phyloP scores from a whole-genome alignment of 805 yeast species.

The Torulaspora quercuum region DNA sequence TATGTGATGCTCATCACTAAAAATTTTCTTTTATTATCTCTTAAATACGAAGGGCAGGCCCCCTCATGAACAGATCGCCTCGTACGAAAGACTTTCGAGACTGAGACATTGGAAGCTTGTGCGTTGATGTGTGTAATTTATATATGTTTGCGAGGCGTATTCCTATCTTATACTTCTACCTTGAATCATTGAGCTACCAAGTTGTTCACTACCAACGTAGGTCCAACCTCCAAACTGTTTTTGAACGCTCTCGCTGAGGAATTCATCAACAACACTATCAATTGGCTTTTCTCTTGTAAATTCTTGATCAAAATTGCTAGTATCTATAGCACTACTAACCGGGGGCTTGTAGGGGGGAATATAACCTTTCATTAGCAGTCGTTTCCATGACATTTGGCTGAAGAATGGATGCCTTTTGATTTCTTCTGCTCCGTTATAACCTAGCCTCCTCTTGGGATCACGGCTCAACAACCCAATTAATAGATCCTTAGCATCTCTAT shows the following conservation, averaged over 20 bases:
- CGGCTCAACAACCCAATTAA: constrained; percentile 71
- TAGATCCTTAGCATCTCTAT: constrained; percentile 78
- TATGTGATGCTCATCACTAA: constrained; percentile 17
- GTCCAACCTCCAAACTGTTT: constrained; percentile 99
- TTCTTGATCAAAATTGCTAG: constrained; percentile 88
- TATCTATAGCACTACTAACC: constrained; percentile 79
- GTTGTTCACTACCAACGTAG: constrained; percentile 65
- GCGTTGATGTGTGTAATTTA: too few relatives aligned
- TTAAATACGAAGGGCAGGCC: constrained; percentile 2
- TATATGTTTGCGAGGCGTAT: too few relatives aligned
- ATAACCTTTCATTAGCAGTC: constrained; percentile 77
- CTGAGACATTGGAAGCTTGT: too few relatives aligned
- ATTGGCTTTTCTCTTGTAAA: constrained; percentile 91
- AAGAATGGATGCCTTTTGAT: constrained; percentile 84
- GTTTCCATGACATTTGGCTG: constrained; percentile 84
- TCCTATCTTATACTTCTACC: constrained; percentile 31
- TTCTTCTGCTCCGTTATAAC: constrained; percentile 75
- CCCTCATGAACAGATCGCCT: constrained; percentile 6
- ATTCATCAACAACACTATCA: constrained; percentile 93
- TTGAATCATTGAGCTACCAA: constrained; percentile 38
- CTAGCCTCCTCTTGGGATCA: constrained; percentile 79
- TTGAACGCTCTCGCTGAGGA: constrained; percentile 90
- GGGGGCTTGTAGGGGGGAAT: constrained; percentile 95
- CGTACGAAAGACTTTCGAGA: too few relatives aligned
- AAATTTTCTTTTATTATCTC: constrained; percentile 14